Base-by-base conservation (phyloP, 2,329 filamentous ascomycete genomes). In the Exophiala calicioides region DNA sequence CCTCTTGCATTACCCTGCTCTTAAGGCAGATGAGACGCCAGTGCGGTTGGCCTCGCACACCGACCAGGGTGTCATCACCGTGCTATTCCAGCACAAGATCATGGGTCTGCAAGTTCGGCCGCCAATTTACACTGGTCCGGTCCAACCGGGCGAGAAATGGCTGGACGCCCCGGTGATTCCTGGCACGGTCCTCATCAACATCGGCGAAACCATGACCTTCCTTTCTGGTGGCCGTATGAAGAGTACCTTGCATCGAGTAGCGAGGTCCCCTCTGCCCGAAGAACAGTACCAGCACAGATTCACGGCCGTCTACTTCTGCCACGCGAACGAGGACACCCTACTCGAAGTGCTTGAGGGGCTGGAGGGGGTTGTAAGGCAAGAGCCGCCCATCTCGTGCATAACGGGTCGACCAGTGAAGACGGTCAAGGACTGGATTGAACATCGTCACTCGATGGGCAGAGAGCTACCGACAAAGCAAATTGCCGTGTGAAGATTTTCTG, bases 231-330 rank as follows among this genome's bases (percentile, higher is more conserved):
- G 73, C 0, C 75, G 70, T 41, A 64, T 78, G 38, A 77, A 77
- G 60, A 71, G 67, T 4, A 73, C 68, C 4, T 63, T 76, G 7
- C 75, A 78, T 42, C 68, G 74, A 1, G 75, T 79, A 0, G 65
- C 71, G 4, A 86, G 95, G 68, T 90, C 90, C 2, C 86, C 87
- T 10, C 75, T 74, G 4, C 71, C 70, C 3, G 70, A 69, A 8
- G 49, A 55, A 12, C 76, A 75, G 12, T 69, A 73, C 27, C 53
- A 60, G 6, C 66, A 67, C n/a, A 76, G 86, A 27, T 95, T 95
- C 63, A 91, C 86, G 59, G 85, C 95, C 63, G 90, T 89, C 59
- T 95, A 93, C 70, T 94, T 94, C 64, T 93, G 88, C 73, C 90
- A 93, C 58, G 88, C 89, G 5, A 89, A 94, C 62, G 85, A 81